These are phyloP conservation scores for Sindora glabra DNA, from an alignment of 306 rosid genomes.

Conservation along the genomic window DNA sequence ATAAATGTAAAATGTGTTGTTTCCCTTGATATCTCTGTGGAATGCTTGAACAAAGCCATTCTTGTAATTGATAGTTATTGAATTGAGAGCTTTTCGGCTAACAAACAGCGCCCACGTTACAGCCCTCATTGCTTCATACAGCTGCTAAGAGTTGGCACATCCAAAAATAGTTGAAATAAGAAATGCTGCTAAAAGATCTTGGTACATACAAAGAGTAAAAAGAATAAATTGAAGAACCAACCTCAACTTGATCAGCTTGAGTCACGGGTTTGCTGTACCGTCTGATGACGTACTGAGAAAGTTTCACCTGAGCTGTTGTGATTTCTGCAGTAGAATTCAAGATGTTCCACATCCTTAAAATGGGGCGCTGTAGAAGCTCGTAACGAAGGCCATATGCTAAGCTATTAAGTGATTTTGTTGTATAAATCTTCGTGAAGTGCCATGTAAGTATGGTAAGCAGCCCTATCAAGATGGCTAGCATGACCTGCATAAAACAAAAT, in stretches of 20 bases:
- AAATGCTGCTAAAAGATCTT: not conserved
- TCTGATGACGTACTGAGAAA: conserved; percentile 73
- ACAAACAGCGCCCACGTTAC: conserved; percentile 89
- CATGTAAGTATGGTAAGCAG: conserved; percentile 85
- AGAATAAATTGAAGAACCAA: conserved; percentile 16
- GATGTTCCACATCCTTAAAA: conserved; percentile 93
- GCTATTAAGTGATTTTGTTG: conserved; percentile 62
- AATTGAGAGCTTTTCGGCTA: conserved; percentile 80
- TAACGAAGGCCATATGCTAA: conserved; percentile 91
- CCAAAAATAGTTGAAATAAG: conserved; percentile 12
- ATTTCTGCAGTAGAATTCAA: conserved; percentile 88
- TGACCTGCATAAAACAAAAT: conserved; percentile 47
- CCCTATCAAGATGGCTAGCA: conserved; percentile 95
- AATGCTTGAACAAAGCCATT: conserved; percentile 97
- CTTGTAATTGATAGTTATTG: conserved; percentile 82
- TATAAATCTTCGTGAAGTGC: conserved; percentile 94
- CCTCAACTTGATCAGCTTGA: conserved; percentile 98
- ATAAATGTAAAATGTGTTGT: conserved; percentile 84
- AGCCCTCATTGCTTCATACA: conserved; percentile 82
- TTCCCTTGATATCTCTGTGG: conserved; percentile 80
- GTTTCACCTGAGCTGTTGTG: conserved; percentile 83
- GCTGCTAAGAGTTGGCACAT: conserved; percentile 50
- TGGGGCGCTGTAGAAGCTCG: conserved; percentile 89
- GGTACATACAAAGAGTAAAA: not conserved
- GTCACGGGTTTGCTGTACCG: conserved; percentile 58